Evolutionary conservation across 2,329 filamentous ascomycete genomes (phyloP), one percentile per base, ranked within the genome.

Genomic region (Arthroderma uncinatum): DNA sequence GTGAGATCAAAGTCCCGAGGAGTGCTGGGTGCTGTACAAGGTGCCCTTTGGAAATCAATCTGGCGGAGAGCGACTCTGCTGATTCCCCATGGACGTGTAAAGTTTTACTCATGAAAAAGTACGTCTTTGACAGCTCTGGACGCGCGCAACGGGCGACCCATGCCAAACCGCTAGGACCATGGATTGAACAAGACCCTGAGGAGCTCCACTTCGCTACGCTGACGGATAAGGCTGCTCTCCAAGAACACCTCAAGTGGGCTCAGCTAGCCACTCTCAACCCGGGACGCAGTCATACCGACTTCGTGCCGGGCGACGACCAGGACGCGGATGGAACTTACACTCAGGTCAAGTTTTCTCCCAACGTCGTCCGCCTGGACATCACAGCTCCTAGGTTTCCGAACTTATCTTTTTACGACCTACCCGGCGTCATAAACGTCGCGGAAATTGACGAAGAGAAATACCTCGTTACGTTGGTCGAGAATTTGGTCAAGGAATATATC

Each of bases 331-430:
- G 62, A 10, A 57, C 64, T 0, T 56, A 62, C 39, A 62, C 66
- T 68, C 44, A 81, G 4, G 82, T 85, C 0, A 83, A 87, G 7
- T 94, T 94, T 62, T 89, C 86, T 0, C 90, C 90, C 0, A 95
- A 95, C 62, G 79, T 90, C 0, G 84, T 95, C 0, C 80, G 84
- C 0, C 74, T 95, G 0, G 81, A 89, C 55, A 89, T 95, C 25
- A 82, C 82, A 0, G 86, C 85, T 0, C 86, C 86, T 0, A 78
- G 76, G 0, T 77, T 92, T 0, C 85, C 88, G 0, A 83, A 88
- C 4, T 68, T 95, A 0, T 89, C 85, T 0, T 94, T 95, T 64
- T 92, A 88, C 60, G 90, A 95, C 60, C 77, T 95, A 0, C 90
- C 90, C 0, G 90, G 90, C 0, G 82, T 94, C 0, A 92, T 95